Base-by-base conservation (phyloP, 1,139 yeast species). In the Eremothecium cymbalariae region DNA sequence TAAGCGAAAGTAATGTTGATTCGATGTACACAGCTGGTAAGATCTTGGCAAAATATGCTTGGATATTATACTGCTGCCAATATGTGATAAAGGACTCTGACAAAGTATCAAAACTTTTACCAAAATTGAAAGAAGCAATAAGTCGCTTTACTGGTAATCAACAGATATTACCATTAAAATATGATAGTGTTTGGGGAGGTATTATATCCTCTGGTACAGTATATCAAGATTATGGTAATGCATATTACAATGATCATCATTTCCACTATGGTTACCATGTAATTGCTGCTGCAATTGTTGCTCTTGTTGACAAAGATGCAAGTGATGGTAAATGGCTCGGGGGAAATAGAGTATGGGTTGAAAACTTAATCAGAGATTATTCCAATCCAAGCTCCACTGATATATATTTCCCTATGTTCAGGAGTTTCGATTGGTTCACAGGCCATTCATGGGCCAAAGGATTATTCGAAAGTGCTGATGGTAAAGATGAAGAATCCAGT, bases 401-500 rank as follows among this genome's bases (percentile, higher is more conserved):
- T 51, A 35, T 56, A 1, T 70, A 66, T 50, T 81, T 79, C 68
- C 90, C 90, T n/a, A 79, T 72, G 4, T 78, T 72, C 23, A 69
- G 93, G 57, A 70, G 79, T 43, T 81, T 80, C 59, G 90, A 80
- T 53, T 81, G 86, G 81, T 81, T 63, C 55, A 68, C 70, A 38
- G 93, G 93, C 2, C 90, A 81, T 53, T 77, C 86, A 6, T 81
- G 84, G 81, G 93, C 93, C 1, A 77, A 75, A 45, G 93, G 93
- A 4, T 60, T 81, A 20, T 79, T 74, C 54, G 72, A 72, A 9
- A 72, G 79, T 47, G 84, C 83, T 21, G 90, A 81, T 54, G 90
- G 90, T 34, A 77, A 77, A 50, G 83, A 81, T 55, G 78, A 81
- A 60, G 93, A 81, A 55, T 77, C 85, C 3, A 68, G 79, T 28